A percentile compares a stretch with the other conserved stretches of the same genome.
These are phyloP conservation scores for Apiospora arundinis DNA, from an alignment of 2,329 filamentous ascomycete species.

Conservation along the genomic window DNA sequence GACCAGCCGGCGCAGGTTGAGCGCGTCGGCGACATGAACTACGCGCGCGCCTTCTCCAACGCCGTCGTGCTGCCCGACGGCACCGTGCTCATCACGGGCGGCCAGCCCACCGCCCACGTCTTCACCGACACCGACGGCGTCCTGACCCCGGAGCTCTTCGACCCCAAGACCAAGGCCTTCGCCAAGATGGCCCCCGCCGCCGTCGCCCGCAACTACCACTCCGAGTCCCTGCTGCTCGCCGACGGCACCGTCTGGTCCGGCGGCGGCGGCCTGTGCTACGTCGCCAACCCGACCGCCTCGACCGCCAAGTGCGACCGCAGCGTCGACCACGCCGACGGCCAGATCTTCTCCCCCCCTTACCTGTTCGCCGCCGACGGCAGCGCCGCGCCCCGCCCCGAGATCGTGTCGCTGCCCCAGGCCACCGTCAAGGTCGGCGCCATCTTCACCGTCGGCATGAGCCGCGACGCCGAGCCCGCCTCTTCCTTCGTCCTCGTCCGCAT, in stretches of 20 bases:
- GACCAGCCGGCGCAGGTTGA: conserved; percentile 33
- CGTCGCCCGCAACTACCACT: conserved; percentile 57
- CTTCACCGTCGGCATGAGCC: conserved; percentile 37
- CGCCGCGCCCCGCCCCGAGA: conserved; percentile 48
- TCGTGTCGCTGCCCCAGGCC: conserved; percentile 41
- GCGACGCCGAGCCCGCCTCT: conserved; percentile 32
- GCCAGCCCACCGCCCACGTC: conserved; percentile 47
- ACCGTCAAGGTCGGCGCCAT: conserved; percentile 40
- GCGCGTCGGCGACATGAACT: conserved; percentile 32
- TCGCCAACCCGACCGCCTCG: conserved; percentile 36
- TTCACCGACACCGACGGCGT: conserved; percentile 52
- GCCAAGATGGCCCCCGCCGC: conserved; percentile 43
- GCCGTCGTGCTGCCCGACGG: conserved; percentile 47
- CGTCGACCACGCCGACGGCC: conserved; percentile 58
- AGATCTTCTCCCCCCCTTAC: conserved; percentile 63
- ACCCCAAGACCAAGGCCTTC: conserved; percentile 49
- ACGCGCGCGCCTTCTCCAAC: conserved; percentile 25
- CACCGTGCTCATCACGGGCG: conserved; percentile 53
- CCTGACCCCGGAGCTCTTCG: conserved; percentile 53
- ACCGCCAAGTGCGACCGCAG: conserved; percentile 41
- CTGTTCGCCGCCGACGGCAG: conserved; percentile 54
- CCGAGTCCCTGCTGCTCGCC: conserved; percentile 53
- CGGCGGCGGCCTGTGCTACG: conserved; percentile 59
- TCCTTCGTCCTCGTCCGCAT: conserved; percentile 54
- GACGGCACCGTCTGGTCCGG: conserved; percentile 57